These are phyloP conservation scores for Aspergillus sp. DNA, from an alignment of 2,329 filamentous ascomycete species.

Conservation along the genomic window DNA sequence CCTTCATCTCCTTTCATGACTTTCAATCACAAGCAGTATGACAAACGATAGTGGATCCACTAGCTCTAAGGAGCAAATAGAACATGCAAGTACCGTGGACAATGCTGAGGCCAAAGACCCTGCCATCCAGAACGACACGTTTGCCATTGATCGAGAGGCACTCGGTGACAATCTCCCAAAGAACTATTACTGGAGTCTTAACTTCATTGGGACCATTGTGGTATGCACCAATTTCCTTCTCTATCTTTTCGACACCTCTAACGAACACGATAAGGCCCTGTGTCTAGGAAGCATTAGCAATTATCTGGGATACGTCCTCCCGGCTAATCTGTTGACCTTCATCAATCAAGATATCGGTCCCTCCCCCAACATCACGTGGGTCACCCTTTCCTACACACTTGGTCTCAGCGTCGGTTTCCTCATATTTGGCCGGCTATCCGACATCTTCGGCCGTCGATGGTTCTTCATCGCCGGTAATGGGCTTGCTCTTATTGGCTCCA, in stretches of 20 bases:
- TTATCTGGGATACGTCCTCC: slow-evolving; percentile 23
- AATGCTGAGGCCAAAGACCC: background rate
- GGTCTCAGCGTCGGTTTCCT: slow-evolving; percentile 23
- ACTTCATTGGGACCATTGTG: slow-evolving; percentile 19
- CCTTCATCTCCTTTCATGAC: background rate
- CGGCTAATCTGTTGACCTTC: slow-evolving; percentile 19
- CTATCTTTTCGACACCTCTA: no score
- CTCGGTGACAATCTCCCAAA: background rate
- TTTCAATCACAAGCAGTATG: background rate
- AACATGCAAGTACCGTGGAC: background rate
- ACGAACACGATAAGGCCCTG: background rate
- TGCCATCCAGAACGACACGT: background rate
- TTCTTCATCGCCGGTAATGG: slow-evolving; percentile 28
- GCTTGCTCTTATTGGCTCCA: slow-evolving; percentile 36
- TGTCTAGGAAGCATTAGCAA: slow-evolving; percentile 10
- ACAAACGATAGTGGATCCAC: background rate
- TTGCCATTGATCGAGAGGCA: background rate
- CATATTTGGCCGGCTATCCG: slow-evolving; percentile 32
- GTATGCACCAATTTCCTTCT: slow-evolving; percentile 12
- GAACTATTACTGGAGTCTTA: slow-evolving; percentile 17
- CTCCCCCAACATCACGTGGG: background rate
- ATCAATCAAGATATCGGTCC: slow-evolving; percentile 27
- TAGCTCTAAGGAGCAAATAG: background rate
- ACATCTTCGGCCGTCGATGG: slow-evolving; percentile 39
- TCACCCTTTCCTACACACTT: background rate